Evolutionary conservation across 148 eudicot species (phyloP), one percentile per base, ranked within the genome.

Genomic region (Hydrangea macrophylla): DNA sequence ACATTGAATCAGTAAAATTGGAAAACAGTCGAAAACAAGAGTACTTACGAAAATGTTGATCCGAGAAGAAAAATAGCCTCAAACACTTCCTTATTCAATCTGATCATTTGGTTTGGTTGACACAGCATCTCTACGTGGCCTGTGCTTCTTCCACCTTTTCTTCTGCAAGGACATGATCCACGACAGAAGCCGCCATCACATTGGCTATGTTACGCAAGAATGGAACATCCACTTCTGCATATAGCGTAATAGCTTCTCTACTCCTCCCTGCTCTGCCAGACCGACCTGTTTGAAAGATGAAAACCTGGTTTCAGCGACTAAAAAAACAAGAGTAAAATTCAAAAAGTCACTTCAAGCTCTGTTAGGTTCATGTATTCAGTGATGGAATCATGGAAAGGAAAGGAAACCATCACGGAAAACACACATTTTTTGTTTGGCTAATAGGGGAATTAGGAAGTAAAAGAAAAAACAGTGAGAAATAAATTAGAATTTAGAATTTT

Each of bases 191-290:
- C 5, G 74, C 53, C 77, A 94, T 94, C 24, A 85, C 96, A 66
- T 90, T 94, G 1, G 90, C 99, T 63, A 94, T 79, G 54, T 94
- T 94, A 15, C 85, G 78, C 74, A 94, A 48, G 71, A 59, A 88
- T 32, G 90, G 90, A 35, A 87, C 77, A 77, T 94, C 97, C 2
- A 77, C 88, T 72, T 94, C 96, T 7, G 99, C 90, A 40, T 94
- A 94, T 6, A 88, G 73, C 28, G 99, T 90, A 12, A 94, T 80
- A 11, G 99, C 96, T 77, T 90, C 96, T 64, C 99, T 97, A 24
- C 75, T 81, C 78, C 99, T 88, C 70, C 97, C 99, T 17, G 99
- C 99, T 79, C 99, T 82, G 36, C 99, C 99, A 30, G 78, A 81
- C 35, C 99, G 97, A 56, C 99, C 98, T 93, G 69, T 30, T 59